Evolutionary conservation across 139 green algal genomes (phyloP), one percentile per base, ranked within the genome.

Genomic region (Haematococcus sp.): DNA sequence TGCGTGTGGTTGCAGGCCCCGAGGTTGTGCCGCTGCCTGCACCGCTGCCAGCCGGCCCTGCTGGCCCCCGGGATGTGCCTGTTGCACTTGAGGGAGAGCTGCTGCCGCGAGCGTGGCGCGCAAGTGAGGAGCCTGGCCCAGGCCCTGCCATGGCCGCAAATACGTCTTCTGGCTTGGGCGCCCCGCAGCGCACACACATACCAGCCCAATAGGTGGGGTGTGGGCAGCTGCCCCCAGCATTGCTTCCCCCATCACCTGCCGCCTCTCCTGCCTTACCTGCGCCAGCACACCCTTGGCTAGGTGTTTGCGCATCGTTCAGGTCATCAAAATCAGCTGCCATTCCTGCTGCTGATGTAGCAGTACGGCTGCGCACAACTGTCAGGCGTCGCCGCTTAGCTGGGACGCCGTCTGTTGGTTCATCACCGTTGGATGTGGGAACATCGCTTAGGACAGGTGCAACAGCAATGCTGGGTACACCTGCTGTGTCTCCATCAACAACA

Each of bases 101-200:
- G 68, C 40, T 43, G 20, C 49, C 68, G 15, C 30, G 66, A 33
- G 30, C 58, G 61, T 51, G 20, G 43, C n/a, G 35, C 19, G 28
- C 3, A 64, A n/a, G 33, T 3, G 34, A 43, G 19, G 30, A 3
- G 25, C 17, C 19, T 22, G 51, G 49, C 28, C 2, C 40, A 35
- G 27, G 11, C 11, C n/a, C 63, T 56, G 31, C 44, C 16, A 25
- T 55, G 43, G 63, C 77, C 63, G 43, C 31, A 22, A 13, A 43
- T 46, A 20, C 74, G 20, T 68, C 63, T 33, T 79, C 65, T 32
- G 71, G 63, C 55, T 74, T 80, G 22, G 60, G 23, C n/a, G 73
- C 74, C 3, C 89, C 89, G 69, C 91, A 96, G 15, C 84, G 75
- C 20, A 96, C 88, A 78, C 89, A 96, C 46, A 96, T 84, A 31